These are phyloP conservation scores for Exidia glandulosa DNA, from an alignment of 768 basidiomycete species.

Conservation along the genomic window DNA sequence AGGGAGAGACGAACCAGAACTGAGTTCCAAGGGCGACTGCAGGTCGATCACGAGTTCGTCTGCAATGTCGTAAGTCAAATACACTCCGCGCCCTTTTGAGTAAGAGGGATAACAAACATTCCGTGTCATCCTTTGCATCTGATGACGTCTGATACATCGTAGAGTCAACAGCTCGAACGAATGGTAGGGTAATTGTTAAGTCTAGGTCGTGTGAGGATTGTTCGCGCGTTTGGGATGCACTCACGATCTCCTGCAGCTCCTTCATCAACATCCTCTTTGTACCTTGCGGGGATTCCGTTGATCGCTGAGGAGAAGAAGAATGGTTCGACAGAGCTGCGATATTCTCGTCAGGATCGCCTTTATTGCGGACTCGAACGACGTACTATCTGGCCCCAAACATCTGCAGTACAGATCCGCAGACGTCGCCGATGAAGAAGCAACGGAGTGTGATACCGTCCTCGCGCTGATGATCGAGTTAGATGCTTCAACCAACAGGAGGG, in stretches of 20 bases:
- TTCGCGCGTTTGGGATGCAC: constrained; percentile 12
- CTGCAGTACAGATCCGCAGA: constrained; percentile 39
- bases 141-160: neutral
- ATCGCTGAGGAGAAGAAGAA: constrained; percentile 55
- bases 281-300: constrained; percentile 60
- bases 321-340: constrained; percentile 36
- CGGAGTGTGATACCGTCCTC: constrained; percentile 30
- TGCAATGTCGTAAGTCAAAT: neutral
- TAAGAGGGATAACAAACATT: neutral
- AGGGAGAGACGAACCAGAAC: neutral
- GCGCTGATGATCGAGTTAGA: constrained; percentile 13
- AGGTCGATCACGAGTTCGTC: neutral
- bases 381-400: constrained; percentile 50
- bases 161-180: constrained; percentile 1
- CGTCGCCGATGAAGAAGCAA: constrained; percentile 38
- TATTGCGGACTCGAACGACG: neutral
- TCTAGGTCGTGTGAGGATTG: constrained; percentile 30
- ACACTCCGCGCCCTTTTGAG: too few relatives aligned
- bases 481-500: neutral
- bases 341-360: neutral
- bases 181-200: constrained; percentile 44
- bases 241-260: constrained; percentile 38
- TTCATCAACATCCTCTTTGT: constrained; percentile 34
- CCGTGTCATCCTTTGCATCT: neutral
- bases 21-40: neutral